Percentiles rank a stretch among this genome's conserved stretches.
Conservation (phyloP, 2,329 filamentous ascomycete species). For the Diaporthe eres region DNA sequence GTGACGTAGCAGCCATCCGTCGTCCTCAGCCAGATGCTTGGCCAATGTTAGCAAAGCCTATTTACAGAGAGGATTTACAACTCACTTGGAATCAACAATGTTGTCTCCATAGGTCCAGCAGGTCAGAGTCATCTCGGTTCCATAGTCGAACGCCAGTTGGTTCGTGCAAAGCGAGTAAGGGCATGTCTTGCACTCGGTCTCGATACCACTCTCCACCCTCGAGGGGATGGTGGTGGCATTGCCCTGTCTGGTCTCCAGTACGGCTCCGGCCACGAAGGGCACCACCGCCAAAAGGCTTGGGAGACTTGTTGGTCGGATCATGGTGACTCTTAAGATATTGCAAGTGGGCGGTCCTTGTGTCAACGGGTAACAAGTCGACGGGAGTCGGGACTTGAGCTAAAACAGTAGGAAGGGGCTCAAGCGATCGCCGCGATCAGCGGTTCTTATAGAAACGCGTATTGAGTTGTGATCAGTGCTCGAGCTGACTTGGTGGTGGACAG, state of each 20-base stretch:
- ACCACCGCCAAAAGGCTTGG: slow-evolving; percentile 8
- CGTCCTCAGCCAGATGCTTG: slow-evolving; percentile 38
- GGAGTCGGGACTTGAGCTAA: neutral
- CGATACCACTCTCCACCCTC: slow-evolving; percentile 31
- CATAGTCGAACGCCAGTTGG: slow-evolving; percentile 21
- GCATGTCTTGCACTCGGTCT: slow-evolving; percentile 41
- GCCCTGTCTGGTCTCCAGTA: slow-evolving; percentile 8
- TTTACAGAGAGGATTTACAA: neutral
- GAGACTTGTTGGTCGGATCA: neutral
- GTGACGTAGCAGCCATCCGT: slow-evolving; percentile 39
- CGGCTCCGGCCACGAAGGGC: slow-evolving; percentile 5
- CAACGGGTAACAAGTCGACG: too few species aligned
- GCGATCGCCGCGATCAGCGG: neutral
- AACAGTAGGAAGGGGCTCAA: too few species aligned
- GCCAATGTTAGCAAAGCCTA: neutral
- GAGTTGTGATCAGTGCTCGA: neutral
- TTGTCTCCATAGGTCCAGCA: slow-evolving; percentile 40
- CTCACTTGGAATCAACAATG: slow-evolving; percentile 41
- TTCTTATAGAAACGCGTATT: neutral
- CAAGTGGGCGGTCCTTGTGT: neutral
- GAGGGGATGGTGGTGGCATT: slow-evolving; percentile 37
- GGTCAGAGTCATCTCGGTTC: slow-evolving; percentile 26
- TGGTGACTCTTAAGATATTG: neutral
- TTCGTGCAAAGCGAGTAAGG: slow-evolving; percentile 40
- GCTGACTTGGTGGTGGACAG: neutral